Percentiles rank a stretch among this genome's conserved stretches.
Conservation (phyloP, 257 asterid genomes). For the Solanum clarkiae region DNA sequence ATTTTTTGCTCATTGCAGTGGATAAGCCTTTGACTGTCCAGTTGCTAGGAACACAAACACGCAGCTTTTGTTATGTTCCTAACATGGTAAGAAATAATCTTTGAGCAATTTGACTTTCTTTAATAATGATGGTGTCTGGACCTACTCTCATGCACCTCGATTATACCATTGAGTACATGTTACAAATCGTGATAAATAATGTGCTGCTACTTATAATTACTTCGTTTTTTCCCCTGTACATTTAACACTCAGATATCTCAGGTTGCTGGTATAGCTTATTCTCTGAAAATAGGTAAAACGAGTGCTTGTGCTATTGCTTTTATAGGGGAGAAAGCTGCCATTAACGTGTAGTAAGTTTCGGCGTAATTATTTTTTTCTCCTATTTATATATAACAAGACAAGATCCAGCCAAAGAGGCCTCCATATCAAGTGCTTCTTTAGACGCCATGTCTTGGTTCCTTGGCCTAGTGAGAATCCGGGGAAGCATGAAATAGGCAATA, state of each 20-base stretch:
- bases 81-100: slow-evolving; percentile 24
- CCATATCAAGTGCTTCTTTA: too few species aligned
- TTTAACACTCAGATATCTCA: slow-evolving; percentile 91
- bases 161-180: background rate
- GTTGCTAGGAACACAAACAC: slow-evolving; percentile 87
- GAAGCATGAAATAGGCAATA: too few species aligned
- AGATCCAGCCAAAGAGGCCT: too few species aligned
- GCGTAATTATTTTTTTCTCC: too few species aligned
- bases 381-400: too few species aligned
- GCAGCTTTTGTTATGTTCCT: slow-evolving; percentile 43
- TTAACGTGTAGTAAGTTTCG: too few species aligned
- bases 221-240: background rate
- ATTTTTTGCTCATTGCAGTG: slow-evolving; percentile 24
- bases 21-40: slow-evolving; percentile 80
- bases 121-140: background rate
- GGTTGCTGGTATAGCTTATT: slow-evolving; percentile 91
- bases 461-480: too few species aligned
- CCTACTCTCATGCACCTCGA: background rate
- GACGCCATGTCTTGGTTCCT: too few species aligned
- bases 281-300: slow-evolving; percentile 76
- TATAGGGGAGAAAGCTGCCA: slow-evolving; percentile 47
- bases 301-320: slow-evolving; percentile 72
- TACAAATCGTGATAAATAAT: background rate
- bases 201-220: background rate
- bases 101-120: background rate